Base-by-base conservation (phyloP, 805 yeast genomes). In the Metschnikowia matae region DNA sequence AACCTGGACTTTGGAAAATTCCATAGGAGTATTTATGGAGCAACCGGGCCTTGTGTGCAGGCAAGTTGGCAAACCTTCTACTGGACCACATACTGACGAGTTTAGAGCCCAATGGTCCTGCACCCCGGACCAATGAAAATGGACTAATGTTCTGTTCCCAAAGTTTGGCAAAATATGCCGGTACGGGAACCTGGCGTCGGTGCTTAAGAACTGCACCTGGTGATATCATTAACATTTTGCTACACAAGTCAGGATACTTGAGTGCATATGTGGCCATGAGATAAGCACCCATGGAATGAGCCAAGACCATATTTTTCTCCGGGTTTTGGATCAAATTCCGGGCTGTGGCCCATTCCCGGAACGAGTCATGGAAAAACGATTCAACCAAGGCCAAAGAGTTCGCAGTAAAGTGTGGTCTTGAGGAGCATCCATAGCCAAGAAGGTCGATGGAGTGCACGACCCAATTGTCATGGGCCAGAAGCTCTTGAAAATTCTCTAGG, bases 231-330 rank as follows among this genome's bases (percentile, higher is more conserved):
- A 90, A 62, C 34, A 92, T 62, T 58, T 85, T 85, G 44, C 75
- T 71, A 54, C 91, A 84, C 41, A 82, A 78, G 1, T 73, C 68
- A 0, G 92, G 89, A 47, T 63, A 55, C 54, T 75, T 69, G 48
- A 83, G 72, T 3, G 88, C 85, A 58, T 89, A 87, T 4, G 84
- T 67, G 0, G 85, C 79, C 63, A 86, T 79, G 20, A 92, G 60
- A 62, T 91, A 92, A 0, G 96, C 97, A 4, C 99, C 99, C 80
- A 94, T 76, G 0, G 97, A 90, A 68, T 92, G 99, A 1, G 96
- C 95, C 66, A 83, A 80, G 40, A 81, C 77, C 46, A 84, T 69
- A 51, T 81, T 82, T 49, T 77, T 75, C 7, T 48, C 46, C 2
- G 53, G 51, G 20, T 73, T 70, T 20, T 50, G 52, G 26, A 58